Evolutionary conservation across 306 rosid species (phyloP).

Genomic region (Vicia sativa): DNA sequence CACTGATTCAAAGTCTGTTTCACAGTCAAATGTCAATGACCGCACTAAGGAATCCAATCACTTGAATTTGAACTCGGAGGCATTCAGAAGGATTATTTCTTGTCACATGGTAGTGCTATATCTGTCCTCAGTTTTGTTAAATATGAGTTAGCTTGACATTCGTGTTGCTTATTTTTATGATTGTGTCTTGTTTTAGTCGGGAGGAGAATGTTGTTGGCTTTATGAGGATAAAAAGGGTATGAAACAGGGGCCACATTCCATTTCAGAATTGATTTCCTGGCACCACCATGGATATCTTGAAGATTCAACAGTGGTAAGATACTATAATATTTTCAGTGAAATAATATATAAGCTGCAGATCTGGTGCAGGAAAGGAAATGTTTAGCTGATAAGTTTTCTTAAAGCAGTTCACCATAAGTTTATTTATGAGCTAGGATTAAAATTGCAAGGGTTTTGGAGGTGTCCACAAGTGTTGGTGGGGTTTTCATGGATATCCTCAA

Average conservation of each 20-base stretch:
- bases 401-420: neutral
- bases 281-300: slow-evolving; percentile 71
- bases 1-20: slow-evolving; percentile 44
- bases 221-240: slow-evolving; percentile 72
- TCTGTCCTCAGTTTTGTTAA: slow-evolving; percentile 23
- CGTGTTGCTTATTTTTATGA: slow-evolving; percentile 21
- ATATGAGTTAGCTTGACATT: slow-evolving; percentile 24
- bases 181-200: slow-evolving; percentile 48
- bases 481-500: slow-evolving; percentile 24
- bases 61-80: slow-evolving; percentile 35
- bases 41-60: slow-evolving; percentile 38
- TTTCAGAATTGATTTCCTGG: slow-evolving; percentile 72
- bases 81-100: slow-evolving; percentile 35
- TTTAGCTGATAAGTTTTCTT: slow-evolving; percentile 17
- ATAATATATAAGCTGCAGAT: slow-evolving; percentile 10
- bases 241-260: slow-evolving; percentile 83
- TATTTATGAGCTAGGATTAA: slow-evolving; percentile 12
- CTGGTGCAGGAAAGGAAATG: slow-evolving; percentile 23
- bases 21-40: slow-evolving; percentile 36
- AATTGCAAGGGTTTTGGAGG: slow-evolving; percentile 8
- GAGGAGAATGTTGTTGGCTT: slow-evolving; percentile 75
- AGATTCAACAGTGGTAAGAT: slow-evolving; percentile 74
- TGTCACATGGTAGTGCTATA: slow-evolving; percentile 47
- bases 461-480: neutral
- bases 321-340: slow-evolving; percentile 15